These are phyloP conservation scores for Trichoderma oligosporum DNA, from an alignment of 2,329 filamentous ascomycete genomes.

Conservation along the genomic window DNA sequence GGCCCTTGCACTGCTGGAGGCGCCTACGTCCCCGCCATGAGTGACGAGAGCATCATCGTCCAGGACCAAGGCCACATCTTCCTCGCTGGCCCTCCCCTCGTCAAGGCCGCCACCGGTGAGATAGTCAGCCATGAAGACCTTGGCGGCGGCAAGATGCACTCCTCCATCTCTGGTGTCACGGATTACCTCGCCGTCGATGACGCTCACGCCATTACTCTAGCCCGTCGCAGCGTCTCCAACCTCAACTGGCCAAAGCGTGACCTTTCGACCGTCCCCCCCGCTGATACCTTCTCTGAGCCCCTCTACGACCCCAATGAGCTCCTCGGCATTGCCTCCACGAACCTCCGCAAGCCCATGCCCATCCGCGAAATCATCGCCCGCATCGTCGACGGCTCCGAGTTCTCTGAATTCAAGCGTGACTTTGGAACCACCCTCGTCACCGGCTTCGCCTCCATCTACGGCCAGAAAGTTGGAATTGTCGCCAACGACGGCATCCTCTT, in stretches of 20 bases:
- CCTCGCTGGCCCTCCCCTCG: constrained; percentile 86
- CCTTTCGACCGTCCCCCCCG: constrained; percentile 37
- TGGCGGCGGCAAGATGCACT: constrained; percentile 85
- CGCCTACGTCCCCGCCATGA: constrained; percentile 96
- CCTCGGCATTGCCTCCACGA: constrained; percentile 83
- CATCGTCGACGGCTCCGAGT: constrained; percentile 84
- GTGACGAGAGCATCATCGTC: constrained; percentile 95
- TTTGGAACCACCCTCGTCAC: constrained; percentile 89
- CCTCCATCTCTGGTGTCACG: constrained; percentile 84
- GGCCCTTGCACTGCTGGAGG: constrained; percentile 94
- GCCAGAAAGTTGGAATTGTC: constrained; percentile 85
- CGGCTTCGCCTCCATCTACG: constrained; percentile 85
- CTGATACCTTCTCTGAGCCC: constrained; percentile 62
- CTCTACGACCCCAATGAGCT: constrained; percentile 77
- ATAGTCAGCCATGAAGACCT: constrained; percentile 86
- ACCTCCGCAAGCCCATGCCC: constrained; percentile 78
- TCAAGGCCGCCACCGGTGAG: constrained; percentile 94
- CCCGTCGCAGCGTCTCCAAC: constrained; percentile 77
- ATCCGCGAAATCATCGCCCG: constrained; percentile 89
- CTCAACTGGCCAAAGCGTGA: constrained; percentile 73
- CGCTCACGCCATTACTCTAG: constrained; percentile 83
- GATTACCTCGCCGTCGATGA: constrained; percentile 95
- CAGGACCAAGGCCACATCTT: constrained; percentile 96
- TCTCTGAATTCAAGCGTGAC: constrained; percentile 90
- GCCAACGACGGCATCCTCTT: constrained; percentile 97